Base-by-base conservation (phyloP, 2,329 filamentous ascomycete genomes). In the Beauveria bassiana region DNA sequence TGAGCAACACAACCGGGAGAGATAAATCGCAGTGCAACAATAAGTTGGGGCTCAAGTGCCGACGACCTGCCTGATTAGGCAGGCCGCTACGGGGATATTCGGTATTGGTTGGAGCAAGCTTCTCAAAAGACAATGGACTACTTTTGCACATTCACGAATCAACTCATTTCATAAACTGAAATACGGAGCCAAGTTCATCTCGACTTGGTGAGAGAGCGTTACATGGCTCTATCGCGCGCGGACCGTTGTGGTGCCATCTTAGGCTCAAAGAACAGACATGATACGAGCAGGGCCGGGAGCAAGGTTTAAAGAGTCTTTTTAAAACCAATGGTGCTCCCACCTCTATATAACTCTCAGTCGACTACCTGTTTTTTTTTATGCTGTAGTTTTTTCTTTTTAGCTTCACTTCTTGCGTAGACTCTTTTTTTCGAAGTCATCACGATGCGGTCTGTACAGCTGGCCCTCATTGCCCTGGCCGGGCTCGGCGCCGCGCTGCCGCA, bases 1-100 rank as follows among this genome's bases (percentile, higher is more conserved):
- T 9, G 28, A 26, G 49, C 45, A 22, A 50, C 40, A 45, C 55
- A 3, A 14, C 43, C 28, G 28, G 38, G 34, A 42, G 31, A 50
- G 14, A 22, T 22, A 3, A 20, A 20, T 58, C 31, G 9, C 20
- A 42, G 8, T 60, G 49, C 58, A 26, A 53, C 58, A 14, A 18
- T 24, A 53, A 22, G 14, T 50, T 10, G 10, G 58, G 57, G 3
- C 26, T 3, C 46, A 38, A 38, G 28, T 60, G 58, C 58, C 49
- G 58, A 8, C 18, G 58, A 60, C 58, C 58, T 60, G 58, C 58
- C 58, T 20, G 7, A 53, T 60, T 53, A 53, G 58, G 58, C 58
- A 60, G 49, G 58, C 58, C 47, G 38, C 26, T 45, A 51, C 22
- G 20, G 7, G 20, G 12, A 6, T 5, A 42, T 16, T 50, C 43